Conservation (phyloP, 1,284 basidiomycete species). For the Cystobasidium pallidum region DNA sequence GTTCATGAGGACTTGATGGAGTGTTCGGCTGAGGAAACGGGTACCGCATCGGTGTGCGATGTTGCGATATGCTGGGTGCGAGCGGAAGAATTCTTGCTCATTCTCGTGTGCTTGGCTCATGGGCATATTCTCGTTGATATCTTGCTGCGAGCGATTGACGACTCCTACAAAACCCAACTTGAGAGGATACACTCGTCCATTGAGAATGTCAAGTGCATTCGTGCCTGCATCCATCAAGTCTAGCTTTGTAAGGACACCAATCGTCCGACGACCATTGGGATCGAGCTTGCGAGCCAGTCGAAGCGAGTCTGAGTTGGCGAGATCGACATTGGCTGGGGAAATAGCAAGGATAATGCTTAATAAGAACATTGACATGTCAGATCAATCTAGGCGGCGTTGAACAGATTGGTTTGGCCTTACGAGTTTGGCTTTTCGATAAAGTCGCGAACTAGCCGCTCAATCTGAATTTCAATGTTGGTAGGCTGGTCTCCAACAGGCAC, state of each 20-base stretch:
- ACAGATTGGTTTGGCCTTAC: constrained; percentile 59
- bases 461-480: constrained; percentile 94
- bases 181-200: constrained; percentile 92
- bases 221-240: constrained; percentile 99
- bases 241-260: constrained; percentile 94
- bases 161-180: constrained; percentile 98
- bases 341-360: constrained; percentile 90
- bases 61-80: constrained; percentile 89
- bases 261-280: constrained; percentile 90
- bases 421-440: constrained; percentile 97
- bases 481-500: constrained; percentile 76
- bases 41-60: constrained; percentile 98
- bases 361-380: not conserved
- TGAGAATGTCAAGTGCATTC: constrained; percentile 93
- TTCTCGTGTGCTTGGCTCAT: constrained; percentile 81
- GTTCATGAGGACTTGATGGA: constrained; percentile 93
- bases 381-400: not conserved
- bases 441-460: constrained; percentile 87
- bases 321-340: constrained; percentile 94
- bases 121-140: constrained; percentile 87
- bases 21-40: constrained; percentile 86
- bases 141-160: constrained; percentile 95
- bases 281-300: constrained; percentile 95
- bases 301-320: constrained; percentile 96
- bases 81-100: constrained; percentile 90